phyloP scores from a whole-genome alignment of 140 eudicot species.

The Ambrosia hybrid region DNA sequence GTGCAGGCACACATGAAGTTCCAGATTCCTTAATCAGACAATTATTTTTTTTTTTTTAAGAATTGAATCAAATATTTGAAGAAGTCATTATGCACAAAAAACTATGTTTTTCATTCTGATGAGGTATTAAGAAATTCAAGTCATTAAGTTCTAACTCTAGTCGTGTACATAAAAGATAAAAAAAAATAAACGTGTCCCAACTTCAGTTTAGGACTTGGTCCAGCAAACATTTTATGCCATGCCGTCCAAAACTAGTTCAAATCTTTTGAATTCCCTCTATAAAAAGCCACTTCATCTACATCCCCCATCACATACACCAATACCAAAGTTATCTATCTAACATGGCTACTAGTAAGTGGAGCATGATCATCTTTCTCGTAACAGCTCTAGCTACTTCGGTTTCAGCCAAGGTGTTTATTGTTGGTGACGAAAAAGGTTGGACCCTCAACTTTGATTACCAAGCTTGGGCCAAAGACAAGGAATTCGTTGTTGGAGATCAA shows the following conservation, averaged over 20 bases:
- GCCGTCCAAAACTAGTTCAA: slow-evolving; percentile 23
- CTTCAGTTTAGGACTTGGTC: too few species aligned
- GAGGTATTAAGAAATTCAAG: neutral
- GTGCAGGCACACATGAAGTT: slow-evolving; percentile 15
- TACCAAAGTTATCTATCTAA: slow-evolving; percentile 1
- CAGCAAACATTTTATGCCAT: slow-evolving; percentile 20
- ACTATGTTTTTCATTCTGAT: neutral
- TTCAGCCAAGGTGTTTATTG: slow-evolving; percentile 33
- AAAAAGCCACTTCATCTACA: slow-evolving; percentile 22
- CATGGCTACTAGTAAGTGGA: slow-evolving; percentile 35
- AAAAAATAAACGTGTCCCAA: too few species aligned
- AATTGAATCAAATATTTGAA: neutral
- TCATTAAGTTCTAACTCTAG: neutral
- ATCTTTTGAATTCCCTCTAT: neutral
- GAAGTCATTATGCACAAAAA: neutral
- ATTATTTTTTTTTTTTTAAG: neutral
- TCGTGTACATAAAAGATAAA: neutral
- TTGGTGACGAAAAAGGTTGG: slow-evolving; percentile 41
- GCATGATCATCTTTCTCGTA: slow-evolving; percentile 19
- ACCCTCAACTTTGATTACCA: slow-evolving; percentile 36
- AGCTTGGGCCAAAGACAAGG: slow-evolving; percentile 47
- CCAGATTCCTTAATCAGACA: slow-evolving; percentile 2
- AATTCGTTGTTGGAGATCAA: slow-evolving; percentile 45
- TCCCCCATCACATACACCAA: slow-evolving; percentile 3
- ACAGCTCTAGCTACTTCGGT: slow-evolving; percentile 31